phyloP scores from a whole-genome alignment of 2,329 filamentous ascomycete species.

The Ophiocordyceps polyrhachis-furcata region DNA sequence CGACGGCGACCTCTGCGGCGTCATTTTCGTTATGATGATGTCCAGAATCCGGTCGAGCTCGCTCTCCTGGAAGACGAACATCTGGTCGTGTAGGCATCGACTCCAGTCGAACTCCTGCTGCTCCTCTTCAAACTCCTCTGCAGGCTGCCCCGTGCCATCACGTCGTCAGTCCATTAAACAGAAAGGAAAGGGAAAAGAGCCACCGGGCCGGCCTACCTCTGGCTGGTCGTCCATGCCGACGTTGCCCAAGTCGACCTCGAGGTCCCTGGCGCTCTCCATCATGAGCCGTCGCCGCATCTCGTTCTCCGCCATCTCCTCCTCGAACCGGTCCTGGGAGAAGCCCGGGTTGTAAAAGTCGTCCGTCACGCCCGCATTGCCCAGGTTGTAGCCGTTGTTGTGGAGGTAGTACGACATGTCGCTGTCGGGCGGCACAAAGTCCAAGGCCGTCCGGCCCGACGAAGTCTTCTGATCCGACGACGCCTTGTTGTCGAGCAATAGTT shows the following conservation, averaged over 20 bases:
- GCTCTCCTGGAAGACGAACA: slow-evolving; percentile 97
- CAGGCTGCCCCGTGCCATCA: slow-evolving; percentile 26
- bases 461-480: slow-evolving; percentile 95
- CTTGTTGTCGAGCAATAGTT: slow-evolving; percentile 76
- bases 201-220: slow-evolving; percentile 40
- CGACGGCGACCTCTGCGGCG: slow-evolving; percentile 81
- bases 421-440: slow-evolving; percentile 87
- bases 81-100: slow-evolving; percentile 86
- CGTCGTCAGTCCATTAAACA: background rate
- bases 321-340: slow-evolving; percentile 81
- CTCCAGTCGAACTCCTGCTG: slow-evolving; percentile 93
- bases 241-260: slow-evolving; percentile 91
- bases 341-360: slow-evolving; percentile 93
- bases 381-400: slow-evolving; percentile 82
- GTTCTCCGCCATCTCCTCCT: slow-evolving; percentile 93
- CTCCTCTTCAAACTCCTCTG: slow-evolving; percentile 72
- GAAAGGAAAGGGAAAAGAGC: too few relatives aligned
- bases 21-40: slow-evolving; percentile 96
- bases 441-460: slow-evolving; percentile 78
- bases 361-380: slow-evolving; percentile 58
- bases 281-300: slow-evolving; percentile 93
- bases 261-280: slow-evolving; percentile 96
- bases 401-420: slow-evolving; percentile 95
- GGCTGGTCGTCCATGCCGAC: slow-evolving; percentile 90
- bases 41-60: slow-evolving; percentile 84